Base-by-base conservation (phyloP, 306 rosid species). In the Dalbergia cultrata region DNA sequence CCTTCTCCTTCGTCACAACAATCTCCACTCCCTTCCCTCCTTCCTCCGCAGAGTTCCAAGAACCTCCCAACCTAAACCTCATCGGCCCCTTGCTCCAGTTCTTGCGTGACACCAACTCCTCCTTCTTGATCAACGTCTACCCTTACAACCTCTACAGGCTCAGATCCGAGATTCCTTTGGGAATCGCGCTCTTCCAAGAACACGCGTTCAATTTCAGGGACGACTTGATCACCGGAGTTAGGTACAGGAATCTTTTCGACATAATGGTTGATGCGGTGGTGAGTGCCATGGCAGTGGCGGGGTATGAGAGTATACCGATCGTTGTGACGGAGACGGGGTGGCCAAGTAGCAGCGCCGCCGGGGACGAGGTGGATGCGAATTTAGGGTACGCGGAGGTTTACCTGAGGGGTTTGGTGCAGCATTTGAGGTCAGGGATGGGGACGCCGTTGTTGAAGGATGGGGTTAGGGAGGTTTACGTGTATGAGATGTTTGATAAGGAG, bases 281-380 rank as follows among this genome's bases (percentile, higher is more conserved):
- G 3, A 72, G 84, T 13, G 93, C 99, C 3, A 90, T 93, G 91
- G 89, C 90, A 0, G 80, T 86, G 58, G 87, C 88, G 0, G 99
- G 97, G 0, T 80, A 89, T 74, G 89, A 83, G 81, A 83, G 77
- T 2, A 78, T 95, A 1, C 97, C 94, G 3, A 9, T 95, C 4
- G 33, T 93, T 0, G 99, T 95, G 6, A 85, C 97, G 0, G 99
- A 93, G 83, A 93, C 99, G 0, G 97, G 97, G 13, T 95, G 99
- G 99, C 99, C 97, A 7, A 91, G 92, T 80, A 50, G 74, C 1
- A 85, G 94, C 47, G 53, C 60, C 31, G 71, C 74, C 53, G 74
- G 71, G 1, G 17, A 44, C 7, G 99, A 95, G 77, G 85, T 71
- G 1, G 97, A 95, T 14, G 97, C 96, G 0, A 91, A 93, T 70